Conservation (phyloP, 176 grass and related monocot species). For the Avena insularis region DNA sequence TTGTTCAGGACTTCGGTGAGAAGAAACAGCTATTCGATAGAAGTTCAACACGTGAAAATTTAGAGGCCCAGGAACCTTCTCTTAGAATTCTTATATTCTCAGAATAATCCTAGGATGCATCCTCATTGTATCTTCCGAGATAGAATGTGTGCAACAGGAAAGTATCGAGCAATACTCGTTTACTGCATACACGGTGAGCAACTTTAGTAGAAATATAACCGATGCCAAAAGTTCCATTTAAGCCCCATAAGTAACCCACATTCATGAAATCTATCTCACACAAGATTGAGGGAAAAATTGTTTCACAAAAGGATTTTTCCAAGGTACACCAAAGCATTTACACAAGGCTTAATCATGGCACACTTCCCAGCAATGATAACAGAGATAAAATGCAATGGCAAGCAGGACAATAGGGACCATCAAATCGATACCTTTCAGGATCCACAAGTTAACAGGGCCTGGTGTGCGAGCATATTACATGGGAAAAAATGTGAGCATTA, state of each 20-base stretch:
- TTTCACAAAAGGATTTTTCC: conserved; percentile 19
- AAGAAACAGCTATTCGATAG: background rate
- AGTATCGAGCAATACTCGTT: background rate
- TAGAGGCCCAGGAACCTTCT: background rate
- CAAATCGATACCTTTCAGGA: background rate
- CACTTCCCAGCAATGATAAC: conserved; percentile 14
- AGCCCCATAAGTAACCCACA: conserved; percentile 11
- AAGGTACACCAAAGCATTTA: conserved; percentile 31
- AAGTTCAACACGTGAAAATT: conserved; percentile 2
- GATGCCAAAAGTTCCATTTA: conserved; percentile 8
- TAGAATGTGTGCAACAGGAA: conserved; percentile 20
- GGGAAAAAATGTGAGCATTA: background rate
- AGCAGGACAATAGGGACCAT: background rate
- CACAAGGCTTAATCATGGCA: conserved; percentile 13
- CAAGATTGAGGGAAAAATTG: background rate
- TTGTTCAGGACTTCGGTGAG: background rate
- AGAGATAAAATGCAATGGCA: conserved; percentile 17
- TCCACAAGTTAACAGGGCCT: background rate
- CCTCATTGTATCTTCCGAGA: background rate
- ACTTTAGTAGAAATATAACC: background rate
- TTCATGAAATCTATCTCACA: background rate
- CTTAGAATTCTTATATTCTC: conserved; percentile 21
- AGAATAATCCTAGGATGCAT: conserved; percentile 22
- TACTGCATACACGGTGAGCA: background rate
- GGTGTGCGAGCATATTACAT: background rate